These are phyloP conservation scores for Diaporthe citrichinensis DNA, from an alignment of 2,329 filamentous ascomycete genomes.

Conservation along the genomic window DNA sequence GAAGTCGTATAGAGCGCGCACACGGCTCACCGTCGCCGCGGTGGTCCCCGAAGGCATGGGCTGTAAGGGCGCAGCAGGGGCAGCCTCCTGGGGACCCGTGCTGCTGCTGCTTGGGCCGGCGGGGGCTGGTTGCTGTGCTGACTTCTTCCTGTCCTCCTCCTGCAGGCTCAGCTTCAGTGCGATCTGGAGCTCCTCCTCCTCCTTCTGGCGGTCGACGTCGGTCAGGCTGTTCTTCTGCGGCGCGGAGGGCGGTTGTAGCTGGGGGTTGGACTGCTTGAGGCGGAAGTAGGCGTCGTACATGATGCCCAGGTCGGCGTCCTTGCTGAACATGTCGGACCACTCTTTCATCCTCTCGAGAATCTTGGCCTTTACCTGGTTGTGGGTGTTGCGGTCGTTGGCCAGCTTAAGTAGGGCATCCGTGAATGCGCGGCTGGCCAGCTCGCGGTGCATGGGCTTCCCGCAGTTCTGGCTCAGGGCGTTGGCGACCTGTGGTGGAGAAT, in stretches of 20 bases:
- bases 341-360: constrained; percentile 97
- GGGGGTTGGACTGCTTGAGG: constrained; percentile 87
- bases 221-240: constrained; percentile 94
- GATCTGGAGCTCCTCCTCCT: constrained; percentile 98
- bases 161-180: constrained; percentile 92
- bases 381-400: constrained; percentile 94
- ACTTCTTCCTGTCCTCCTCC: constrained; percentile 78
- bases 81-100: constrained; percentile 55
- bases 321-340: constrained; percentile 95
- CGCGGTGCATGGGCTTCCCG: constrained; percentile 86
- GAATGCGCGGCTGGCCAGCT: constrained; percentile 91
- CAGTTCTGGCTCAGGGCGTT: constrained; percentile 96
- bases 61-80: constrained; percentile 63
- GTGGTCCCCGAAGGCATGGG: constrained; percentile 86
- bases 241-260: constrained; percentile 90
- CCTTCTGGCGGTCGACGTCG: constrained; percentile 89
- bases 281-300: constrained; percentile 96
- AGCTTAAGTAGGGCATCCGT: constrained; percentile 93
- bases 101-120: constrained; percentile 50
- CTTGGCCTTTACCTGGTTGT: constrained; percentile 96
- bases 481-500: constrained; percentile 73
- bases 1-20: constrained; percentile 95
- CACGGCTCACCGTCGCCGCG: constrained; percentile 94
- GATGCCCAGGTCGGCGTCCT: constrained; percentile 91
- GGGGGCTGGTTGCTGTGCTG: constrained; percentile 55